Evolutionary conservation across 1,284 basidiomycete species (phyloP).

Genomic region (Somion occarium): DNA sequence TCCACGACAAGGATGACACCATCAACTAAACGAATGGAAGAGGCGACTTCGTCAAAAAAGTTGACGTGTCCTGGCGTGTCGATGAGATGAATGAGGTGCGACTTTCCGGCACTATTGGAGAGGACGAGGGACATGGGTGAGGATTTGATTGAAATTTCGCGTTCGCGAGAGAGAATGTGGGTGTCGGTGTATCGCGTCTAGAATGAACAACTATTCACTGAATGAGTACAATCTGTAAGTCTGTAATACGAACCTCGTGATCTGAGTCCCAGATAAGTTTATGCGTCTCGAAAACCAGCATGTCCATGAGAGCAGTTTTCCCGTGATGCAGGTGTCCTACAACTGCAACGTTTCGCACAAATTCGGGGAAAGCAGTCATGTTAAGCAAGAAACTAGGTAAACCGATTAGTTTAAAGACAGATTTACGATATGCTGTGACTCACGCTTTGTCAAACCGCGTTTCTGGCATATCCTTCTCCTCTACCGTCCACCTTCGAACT

Average conservation of each 20-base stretch:
- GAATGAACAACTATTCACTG: background rate
- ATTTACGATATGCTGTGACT: slow-evolving; percentile 22
- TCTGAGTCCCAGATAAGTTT: slow-evolving; percentile 92
- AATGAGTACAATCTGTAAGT: slow-evolving; percentile 10
- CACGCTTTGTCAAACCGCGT: slow-evolving; percentile 93
- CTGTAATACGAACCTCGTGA: slow-evolving; percentile 56
- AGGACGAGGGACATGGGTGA: slow-evolving; percentile 94
- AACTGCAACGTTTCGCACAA: slow-evolving; percentile 92
- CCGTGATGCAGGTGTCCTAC: slow-evolving; percentile 97
- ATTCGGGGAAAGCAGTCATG: slow-evolving; percentile 89
- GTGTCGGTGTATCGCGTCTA: slow-evolving; percentile 94
- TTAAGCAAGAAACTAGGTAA: slow-evolving; percentile 80
- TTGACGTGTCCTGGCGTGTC: slow-evolving; percentile 99
- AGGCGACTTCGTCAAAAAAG: slow-evolving; percentile 95
- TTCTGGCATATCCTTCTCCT: slow-evolving; percentile 91
- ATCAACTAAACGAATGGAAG: slow-evolving; percentile 84
- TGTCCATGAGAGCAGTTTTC: slow-evolving; percentile 95
- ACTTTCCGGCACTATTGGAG: slow-evolving; percentile 87
- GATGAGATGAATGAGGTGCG: slow-evolving; percentile 88
- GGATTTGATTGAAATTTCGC: slow-evolving; percentile 94
- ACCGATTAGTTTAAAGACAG: slow-evolving; percentile 14
- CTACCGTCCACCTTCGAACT: slow-evolving; percentile 85
- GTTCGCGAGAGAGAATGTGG: slow-evolving; percentile 82
- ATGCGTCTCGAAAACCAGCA: slow-evolving; percentile 96
- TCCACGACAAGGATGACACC: slow-evolving; percentile 94